Base-by-base conservation (phyloP, 495 filamentous ascomycete species). In the Tuber calosporum region DNA sequence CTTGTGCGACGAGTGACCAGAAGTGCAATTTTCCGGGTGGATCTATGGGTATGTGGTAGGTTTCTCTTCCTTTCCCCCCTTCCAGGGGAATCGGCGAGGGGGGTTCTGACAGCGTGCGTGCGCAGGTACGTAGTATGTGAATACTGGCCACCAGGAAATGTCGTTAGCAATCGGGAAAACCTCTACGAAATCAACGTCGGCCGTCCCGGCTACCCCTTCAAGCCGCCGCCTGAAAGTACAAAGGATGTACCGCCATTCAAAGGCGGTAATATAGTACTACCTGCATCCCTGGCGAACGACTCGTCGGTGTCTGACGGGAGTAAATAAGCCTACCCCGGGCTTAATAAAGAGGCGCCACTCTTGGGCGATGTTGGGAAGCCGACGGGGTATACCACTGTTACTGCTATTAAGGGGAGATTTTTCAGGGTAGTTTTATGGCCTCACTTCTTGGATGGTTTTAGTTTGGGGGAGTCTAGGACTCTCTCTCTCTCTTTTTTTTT, bases 91-190 rank as follows among this genome's bases (percentile, higher is more conserved):
- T 58, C 19, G 40, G 30, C 19, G 7, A 13, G 2, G 4, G 37
- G 3, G 19, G 13, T 62, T 6, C 20, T 38, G 26, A 37, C 38
- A 4, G 41, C 62, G 15, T 62, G 20, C 9, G 45, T 26, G 48
- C 13, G 48, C 15, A 71, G 69, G 69, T 71, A 34, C 30, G 20
- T 71, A 8, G 69, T 38, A 20, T 71, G 69, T 45, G 30, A 71
- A 11, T 71, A 71, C 42, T 36, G 38, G 41, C 48, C 34, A 5
- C 69, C 3, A 5, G 69, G 69, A 17, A 71, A 71, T 26, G 5
- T 62, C 26, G 11, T 30, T 4, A 62, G 26, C 3, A 1, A 3
- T 13, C 4, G 9, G 7, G 41, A 37, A 34, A 58, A 58, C 26
- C 26, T 37, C 11, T 71, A 71, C 42, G 3, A 30, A 38, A 58